Conservation (phyloP, 2,329 filamentous ascomycete species). For the Talaromyces sp. region DNA sequence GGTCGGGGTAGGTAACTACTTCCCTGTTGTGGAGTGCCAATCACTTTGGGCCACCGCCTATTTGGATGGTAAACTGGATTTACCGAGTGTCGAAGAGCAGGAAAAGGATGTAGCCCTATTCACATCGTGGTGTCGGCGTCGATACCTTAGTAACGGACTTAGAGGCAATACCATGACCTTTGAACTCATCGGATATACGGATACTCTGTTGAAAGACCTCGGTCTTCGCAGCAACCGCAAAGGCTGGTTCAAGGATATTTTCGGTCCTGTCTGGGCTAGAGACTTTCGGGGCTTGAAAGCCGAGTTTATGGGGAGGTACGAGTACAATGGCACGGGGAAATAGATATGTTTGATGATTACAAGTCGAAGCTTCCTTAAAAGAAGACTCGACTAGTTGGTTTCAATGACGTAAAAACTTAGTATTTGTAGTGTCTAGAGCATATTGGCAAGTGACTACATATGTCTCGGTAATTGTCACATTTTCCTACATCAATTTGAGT, state of each 20-base stretch:
- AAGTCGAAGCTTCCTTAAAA: no score
- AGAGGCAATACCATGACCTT: conserved; percentile 4
- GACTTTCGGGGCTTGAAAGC: conserved; percentile 6
- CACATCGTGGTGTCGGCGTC: conserved; percentile 5
- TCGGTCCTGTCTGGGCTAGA: neutral
- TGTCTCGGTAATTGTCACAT: no score
- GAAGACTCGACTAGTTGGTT: no score
- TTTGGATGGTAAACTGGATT: conserved; percentile 5
- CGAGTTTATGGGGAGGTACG: conserved; percentile 3
- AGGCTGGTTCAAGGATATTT: conserved; percentile 8
- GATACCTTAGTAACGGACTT: conserved; percentile 5
- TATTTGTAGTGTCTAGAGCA: no score
- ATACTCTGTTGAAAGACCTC: conserved; percentile 5
- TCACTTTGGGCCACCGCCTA: conserved; percentile 9
- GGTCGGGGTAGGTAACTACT: conserved; percentile 9
- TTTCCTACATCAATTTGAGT: no score
- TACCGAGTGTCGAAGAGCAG: conserved; percentile 5
- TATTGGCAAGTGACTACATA: no score
- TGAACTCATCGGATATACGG: conserved; percentile 7
- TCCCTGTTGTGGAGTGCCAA: conserved; percentile 9
- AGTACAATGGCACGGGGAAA: neutral
- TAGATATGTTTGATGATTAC: neutral
- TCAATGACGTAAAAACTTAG: no score
- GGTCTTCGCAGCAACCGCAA: conserved; percentile 1
- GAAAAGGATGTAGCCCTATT: conserved; percentile 7